A percentile compares a stretch with the other conserved stretches of the same genome.
Conservation (phyloP, 73 alveolate genomes). For the Diophrys sp. region DNA sequence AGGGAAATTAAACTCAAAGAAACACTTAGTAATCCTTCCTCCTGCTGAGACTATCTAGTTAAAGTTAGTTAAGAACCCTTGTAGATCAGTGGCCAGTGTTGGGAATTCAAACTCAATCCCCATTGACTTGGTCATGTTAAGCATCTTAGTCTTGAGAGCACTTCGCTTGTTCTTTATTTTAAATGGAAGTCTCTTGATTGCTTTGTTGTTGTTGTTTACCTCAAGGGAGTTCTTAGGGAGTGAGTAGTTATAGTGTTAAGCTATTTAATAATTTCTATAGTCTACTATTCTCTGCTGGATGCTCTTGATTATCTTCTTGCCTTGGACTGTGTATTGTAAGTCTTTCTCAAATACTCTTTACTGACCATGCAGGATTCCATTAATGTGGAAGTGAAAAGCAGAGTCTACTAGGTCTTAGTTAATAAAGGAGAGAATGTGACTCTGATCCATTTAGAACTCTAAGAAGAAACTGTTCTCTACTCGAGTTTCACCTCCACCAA, state of each 20-base stretch:
- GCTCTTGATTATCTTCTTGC: slow-evolving; percentile 10
- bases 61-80: not conserved
- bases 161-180: not conserved
- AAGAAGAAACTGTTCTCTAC: slow-evolving; percentile 3
- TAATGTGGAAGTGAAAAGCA: slow-evolving; percentile 8
- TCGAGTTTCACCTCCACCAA: not conserved
- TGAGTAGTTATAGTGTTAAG: not conserved
- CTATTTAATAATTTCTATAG: not conserved
- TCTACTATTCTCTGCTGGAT: slow-evolving; percentile 3
- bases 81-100: not conserved
- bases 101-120: not conserved
- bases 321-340: slow-evolving; percentile 8
- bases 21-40: not conserved
- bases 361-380: not conserved
- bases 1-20: slow-evolving; percentile 8
- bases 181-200: not conserved
- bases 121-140: not conserved
- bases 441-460: not conserved
- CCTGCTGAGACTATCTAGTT: slow-evolving; percentile 1
- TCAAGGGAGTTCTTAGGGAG: not conserved
- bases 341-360: slow-evolving; percentile 5
- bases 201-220: not conserved
- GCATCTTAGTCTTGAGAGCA: not conserved
- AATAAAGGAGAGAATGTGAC: not conserved
- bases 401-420: slow-evolving; percentile 5